phyloP scores from a whole-genome alignment of 2,329 filamentous ascomycete species.

The Colletotrichum sansevieriae region DNA sequence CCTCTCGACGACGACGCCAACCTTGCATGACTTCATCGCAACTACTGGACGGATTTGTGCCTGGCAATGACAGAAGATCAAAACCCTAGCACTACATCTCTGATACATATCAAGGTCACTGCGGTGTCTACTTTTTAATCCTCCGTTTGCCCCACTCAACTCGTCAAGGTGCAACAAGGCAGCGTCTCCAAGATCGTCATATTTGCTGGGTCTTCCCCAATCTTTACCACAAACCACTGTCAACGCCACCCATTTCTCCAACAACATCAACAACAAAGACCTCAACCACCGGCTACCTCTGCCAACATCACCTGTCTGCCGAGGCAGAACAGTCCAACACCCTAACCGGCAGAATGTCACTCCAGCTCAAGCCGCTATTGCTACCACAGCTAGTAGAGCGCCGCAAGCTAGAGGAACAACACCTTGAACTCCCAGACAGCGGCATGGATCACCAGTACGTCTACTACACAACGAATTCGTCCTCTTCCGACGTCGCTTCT shows the following conservation, averaged over 20 bases:
- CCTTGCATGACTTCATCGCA: conserved; percentile 32
- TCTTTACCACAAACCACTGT: background rate
- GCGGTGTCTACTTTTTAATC: conserved; percentile 18
- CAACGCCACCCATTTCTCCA: conserved; percentile 12
- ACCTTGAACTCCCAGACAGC: conserved; percentile 45
- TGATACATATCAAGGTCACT: conserved; percentile 21
- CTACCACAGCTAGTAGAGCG: conserved; percentile 67
- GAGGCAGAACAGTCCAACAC: conserved; percentile 18
- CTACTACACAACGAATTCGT: conserved; percentile 65
- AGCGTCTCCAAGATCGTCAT: conserved; percentile 21
- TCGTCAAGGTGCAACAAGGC: conserved; percentile 19
- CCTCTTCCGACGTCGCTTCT: conserved; percentile 75
- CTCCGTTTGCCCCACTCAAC: conserved; percentile 24
- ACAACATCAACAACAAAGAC: conserved; percentile 6
- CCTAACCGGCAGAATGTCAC: conserved; percentile 54
- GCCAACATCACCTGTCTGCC: background rate
- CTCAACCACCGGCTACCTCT: background rate
- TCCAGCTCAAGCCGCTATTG: conserved; percentile 65
- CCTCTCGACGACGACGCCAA: conserved; percentile 25
- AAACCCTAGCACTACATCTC: conserved; percentile 1
- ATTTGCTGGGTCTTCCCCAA: conserved; percentile 18
- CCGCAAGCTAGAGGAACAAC: conserved; percentile 56
- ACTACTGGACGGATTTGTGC: conserved; percentile 19
- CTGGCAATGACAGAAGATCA: conserved; percentile 34
- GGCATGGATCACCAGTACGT: conserved; percentile 54